Percentiles rank a stretch among this genome's conserved stretches.
phyloP scores from a whole-genome alignment of 345 rosid genomes.

The Erucastrum elatum region DNA sequence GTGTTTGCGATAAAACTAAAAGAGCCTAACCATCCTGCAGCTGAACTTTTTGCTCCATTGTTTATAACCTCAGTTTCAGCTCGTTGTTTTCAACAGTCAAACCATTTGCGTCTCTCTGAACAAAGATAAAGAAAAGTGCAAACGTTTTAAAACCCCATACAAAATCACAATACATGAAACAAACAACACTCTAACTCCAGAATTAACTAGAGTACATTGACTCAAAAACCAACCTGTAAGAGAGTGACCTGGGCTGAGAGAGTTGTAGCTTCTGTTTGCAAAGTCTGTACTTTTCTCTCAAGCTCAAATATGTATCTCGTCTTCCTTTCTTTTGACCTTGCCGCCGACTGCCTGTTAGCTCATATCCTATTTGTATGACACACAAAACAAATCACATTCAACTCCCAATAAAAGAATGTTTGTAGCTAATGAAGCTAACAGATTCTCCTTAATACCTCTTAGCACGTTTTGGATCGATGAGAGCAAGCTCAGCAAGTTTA shows the following conservation, averaged over 20 bases:
- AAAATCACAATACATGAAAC: not conserved
- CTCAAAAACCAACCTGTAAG: slow-evolving; percentile 65
- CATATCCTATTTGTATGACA: slow-evolving; percentile 59
- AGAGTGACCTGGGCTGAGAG: slow-evolving; percentile 85
- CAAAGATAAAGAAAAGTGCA: slow-evolving; percentile 6
- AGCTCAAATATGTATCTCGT: slow-evolving; percentile 93
- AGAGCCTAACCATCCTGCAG: slow-evolving; percentile 81
- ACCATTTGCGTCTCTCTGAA: slow-evolving; percentile 83
- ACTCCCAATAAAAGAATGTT: not conserved
- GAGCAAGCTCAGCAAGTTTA: slow-evolving; percentile 98
- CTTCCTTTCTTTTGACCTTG: slow-evolving; percentile 95
- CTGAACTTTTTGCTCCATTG: slow-evolving; percentile 85
- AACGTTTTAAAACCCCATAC: not conserved
- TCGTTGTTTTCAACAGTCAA: slow-evolving; percentile 81
- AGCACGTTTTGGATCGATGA: slow-evolving; percentile 93
- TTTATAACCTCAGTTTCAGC: slow-evolving; percentile 81
- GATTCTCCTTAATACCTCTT: slow-evolving; percentile 58
- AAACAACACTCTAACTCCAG: not conserved
- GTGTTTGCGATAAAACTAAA: slow-evolving; percentile 1
- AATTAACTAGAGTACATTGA: slow-evolving; percentile 1
- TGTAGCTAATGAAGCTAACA: no score
- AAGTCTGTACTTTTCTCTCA: slow-evolving; percentile 82
- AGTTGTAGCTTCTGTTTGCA: slow-evolving; percentile 91
- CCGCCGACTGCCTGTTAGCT: slow-evolving; percentile 99
- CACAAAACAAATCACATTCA: slow-evolving; percentile 1